Base-by-base conservation (phyloP, 768 basidiomycete genomes). In the Xerocomellus amylosporus region DNA sequence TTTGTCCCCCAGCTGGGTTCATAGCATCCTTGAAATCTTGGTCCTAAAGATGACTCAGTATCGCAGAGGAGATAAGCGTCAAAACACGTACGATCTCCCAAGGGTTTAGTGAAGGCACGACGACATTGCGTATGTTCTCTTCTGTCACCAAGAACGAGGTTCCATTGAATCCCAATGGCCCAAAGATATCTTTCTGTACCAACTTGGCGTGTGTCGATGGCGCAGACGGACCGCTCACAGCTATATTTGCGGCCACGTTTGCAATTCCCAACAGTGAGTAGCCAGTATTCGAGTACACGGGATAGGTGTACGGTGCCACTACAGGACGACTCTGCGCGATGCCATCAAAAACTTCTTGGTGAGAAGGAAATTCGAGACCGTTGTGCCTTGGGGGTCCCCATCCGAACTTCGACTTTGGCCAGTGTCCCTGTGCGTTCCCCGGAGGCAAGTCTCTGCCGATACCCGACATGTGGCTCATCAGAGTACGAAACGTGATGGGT, bases 1-100 rank as follows among this genome's bases (percentile, higher is more conserved):
- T 79, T 56, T 84, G 81, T 2, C 80, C 81, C 3, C 75, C 81
- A 3, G 77, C 61, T 3, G 80, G 71, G 53, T 80, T 78, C 55
- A 63, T 63, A 0, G 71, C 62, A 46, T 77, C 75, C 17, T 64
- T 53, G 53, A 80, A 72, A 47, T 72, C 69, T 13, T 64, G 59
- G 49, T 80, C 78, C 73, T 79, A 39, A 22, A n/a, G 20, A 2
- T 9, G 20, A 38, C 19, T 62, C 28, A 50, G 40, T 8, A 19
- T 33, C 42, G 3, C 8, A 19, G 8, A 37, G 14, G 5, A 47
- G 5, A 51, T 10, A 28, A 13, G 5, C 6, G 15, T 31, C 33
- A 42, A 20, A 53, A 19, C 34, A 66, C 72, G 13, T 42, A 77
- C 75, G 2, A 75, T 74, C 57, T 69, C 71, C 20, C 61, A 58